Conservation (phyloP, 108 stramenopile species). For the Fragilariopsis cylindrus region DNA sequence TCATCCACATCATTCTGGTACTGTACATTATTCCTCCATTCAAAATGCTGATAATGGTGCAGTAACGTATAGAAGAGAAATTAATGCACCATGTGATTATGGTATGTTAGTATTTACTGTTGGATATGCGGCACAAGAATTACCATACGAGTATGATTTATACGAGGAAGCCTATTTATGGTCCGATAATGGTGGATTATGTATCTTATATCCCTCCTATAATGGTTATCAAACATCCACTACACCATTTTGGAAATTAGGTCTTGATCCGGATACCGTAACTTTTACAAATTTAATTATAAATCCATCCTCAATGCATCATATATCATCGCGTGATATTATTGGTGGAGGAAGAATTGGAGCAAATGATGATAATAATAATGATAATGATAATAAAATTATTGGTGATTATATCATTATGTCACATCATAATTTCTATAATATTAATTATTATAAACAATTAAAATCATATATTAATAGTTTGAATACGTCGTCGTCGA, state of each 20-base stretch:
- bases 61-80: conserved; percentile 16
- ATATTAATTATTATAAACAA: conserved; percentile 24
- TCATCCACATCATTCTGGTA: not conserved
- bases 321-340: conserved; percentile 25
- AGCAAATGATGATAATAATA: no score
- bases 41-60: conserved; percentile 1
- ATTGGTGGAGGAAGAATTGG: conserved; percentile 15
- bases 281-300: not conserved
- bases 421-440: conserved; percentile 32
- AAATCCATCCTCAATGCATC: not conserved
- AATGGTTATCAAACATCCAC: conserved; percentile 28
- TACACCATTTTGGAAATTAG: conserved; percentile 18
- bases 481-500: conserved; percentile 5
- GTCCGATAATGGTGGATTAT: conserved; percentile 33
- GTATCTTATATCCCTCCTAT: conserved; percentile 34
- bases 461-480: conserved; percentile 30
- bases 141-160: conserved; percentile 33
- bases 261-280: conserved; percentile 21
- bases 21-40: conserved; percentile 4
- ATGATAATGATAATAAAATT: conserved; percentile 8
- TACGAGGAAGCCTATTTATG: conserved; percentile 43
- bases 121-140: conserved; percentile 24
- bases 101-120: conserved; percentile 41
- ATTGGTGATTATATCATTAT: conserved; percentile 42
- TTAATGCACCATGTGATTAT: conserved; percentile 39